phyloP scores from a whole-genome alignment of 1,284 basidiomycete species.

The Kalmanozyma brasiliensis region DNA sequence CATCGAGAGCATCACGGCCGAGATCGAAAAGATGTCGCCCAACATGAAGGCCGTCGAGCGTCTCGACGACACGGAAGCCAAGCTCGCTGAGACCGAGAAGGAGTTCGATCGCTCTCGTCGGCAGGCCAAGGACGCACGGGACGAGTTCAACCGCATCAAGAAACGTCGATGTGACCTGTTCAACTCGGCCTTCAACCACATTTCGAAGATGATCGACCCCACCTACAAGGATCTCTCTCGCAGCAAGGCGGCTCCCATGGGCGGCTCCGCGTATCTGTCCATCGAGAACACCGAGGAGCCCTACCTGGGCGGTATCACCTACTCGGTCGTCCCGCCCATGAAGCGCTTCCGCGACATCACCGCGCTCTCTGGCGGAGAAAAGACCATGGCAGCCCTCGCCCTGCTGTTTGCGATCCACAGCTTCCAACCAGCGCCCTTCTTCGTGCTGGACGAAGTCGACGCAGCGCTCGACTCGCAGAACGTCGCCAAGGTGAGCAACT shows the following conservation, averaged over 20 bases:
- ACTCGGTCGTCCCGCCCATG: slow-evolving; percentile 96
- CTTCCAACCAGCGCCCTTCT: slow-evolving; percentile 97
- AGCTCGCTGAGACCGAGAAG: slow-evolving; percentile 72
- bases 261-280: slow-evolving; percentile 93
- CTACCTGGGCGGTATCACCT: slow-evolving; percentile 93
- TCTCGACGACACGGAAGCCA: slow-evolving; percentile 89
- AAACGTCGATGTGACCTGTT: slow-evolving; percentile 79
- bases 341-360: slow-evolving; percentile 99
- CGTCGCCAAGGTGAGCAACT: slow-evolving; percentile 64
- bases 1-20: slow-evolving; percentile 69
- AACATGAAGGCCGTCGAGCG: slow-evolving; percentile 95
- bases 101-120: slow-evolving; percentile 74
- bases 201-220: slow-evolving; percentile 89
- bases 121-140: slow-evolving; percentile 86
- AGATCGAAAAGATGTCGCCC: slow-evolving; percentile 93
- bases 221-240: slow-evolving; percentile 99
- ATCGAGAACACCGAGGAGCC: slow-evolving; percentile 98
- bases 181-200: slow-evolving; percentile 95
- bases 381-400: slow-evolving; percentile 95
- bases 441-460: slow-evolving; percentile 97
- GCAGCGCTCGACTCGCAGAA: slow-evolving; percentile 77
- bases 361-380: slow-evolving; percentile 96
- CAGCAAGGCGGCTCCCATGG: slow-evolving; percentile 89
- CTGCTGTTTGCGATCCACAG: slow-evolving; percentile 91
- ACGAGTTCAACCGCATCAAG: slow-evolving; percentile 89